A percentile compares a stretch with the other conserved stretches of the same genome.
Conservation (phyloP, 2,329 filamentous ascomycete species). For the Trichoderma polysporum region DNA sequence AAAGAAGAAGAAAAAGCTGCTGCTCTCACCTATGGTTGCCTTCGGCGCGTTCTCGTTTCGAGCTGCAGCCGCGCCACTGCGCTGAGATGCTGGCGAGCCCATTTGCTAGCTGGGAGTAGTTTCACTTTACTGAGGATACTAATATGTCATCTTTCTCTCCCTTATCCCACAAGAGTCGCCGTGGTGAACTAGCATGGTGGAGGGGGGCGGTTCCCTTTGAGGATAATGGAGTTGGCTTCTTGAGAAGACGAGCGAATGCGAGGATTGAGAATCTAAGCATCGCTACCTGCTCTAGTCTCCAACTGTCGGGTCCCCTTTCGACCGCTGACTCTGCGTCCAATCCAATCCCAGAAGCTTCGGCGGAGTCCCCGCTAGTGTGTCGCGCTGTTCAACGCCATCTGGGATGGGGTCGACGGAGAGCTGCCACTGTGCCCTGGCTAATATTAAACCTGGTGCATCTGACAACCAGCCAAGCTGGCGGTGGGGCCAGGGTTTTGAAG, state of each 20-base stretch:
- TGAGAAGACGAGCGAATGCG: not conserved
- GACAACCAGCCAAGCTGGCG: not conserved
- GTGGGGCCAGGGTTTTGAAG: not conserved
- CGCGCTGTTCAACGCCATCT: not conserved
- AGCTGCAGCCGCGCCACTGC: slow-evolving; percentile 14
- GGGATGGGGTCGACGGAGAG: too few relatives aligned
- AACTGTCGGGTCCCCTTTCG: slow-evolving; percentile 4
- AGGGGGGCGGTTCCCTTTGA: not conserved
- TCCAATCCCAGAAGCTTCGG: slow-evolving; percentile 11
- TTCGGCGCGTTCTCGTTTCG: slow-evolving; percentile 4
- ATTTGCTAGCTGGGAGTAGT: not conserved
- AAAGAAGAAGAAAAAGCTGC: not conserved
- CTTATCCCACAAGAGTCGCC: not conserved
- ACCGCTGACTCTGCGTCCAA: slow-evolving; percentile 8
- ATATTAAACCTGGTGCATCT: slow-evolving; percentile 14
- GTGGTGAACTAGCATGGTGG: not conserved
- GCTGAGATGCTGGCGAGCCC: slow-evolving; percentile 2
- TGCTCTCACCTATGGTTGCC: slow-evolving; percentile 14
- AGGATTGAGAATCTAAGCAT: not conserved
- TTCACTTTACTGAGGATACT: not conserved
- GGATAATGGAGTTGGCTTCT: not conserved
- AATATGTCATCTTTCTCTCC: slow-evolving; percentile 8
- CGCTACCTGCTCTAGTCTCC: not conserved
- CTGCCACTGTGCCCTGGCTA: slow-evolving; percentile 9
- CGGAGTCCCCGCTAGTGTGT: slow-evolving; percentile 9